A percentile compares a stretch with the other conserved stretches of the same genome.
Evolutionary conservation across 2,329 filamentous ascomycete genomes (phyloP).

Genomic region (Leptographium lundbergii): DNA sequence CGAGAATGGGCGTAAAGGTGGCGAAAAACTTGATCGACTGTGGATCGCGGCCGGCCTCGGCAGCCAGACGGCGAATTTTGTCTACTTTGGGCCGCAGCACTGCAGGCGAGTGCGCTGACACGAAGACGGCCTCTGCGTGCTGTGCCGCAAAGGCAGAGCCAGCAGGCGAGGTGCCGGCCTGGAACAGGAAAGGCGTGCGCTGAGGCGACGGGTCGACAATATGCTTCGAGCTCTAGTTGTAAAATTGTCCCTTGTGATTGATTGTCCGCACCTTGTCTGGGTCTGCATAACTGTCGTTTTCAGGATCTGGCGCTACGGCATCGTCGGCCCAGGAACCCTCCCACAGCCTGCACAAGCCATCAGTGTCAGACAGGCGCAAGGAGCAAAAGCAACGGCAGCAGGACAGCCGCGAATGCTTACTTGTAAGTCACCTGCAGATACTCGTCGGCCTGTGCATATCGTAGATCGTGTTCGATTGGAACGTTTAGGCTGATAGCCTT

Average conservation of each 20-base stretch:
- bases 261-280: slow-evolving; percentile 9
- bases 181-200: slow-evolving; percentile 14
- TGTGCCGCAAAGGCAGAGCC: slow-evolving; percentile 13
- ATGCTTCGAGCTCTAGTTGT: slow-evolving; percentile 1
- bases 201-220: slow-evolving; percentile 9
- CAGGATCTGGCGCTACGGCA: slow-evolving; percentile 3
- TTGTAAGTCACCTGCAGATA: slow-evolving; percentile 13
- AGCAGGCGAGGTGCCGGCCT: slow-evolving; percentile 13
- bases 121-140: slow-evolving; percentile 14
- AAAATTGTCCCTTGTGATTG: slow-evolving; percentile 5
- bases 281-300: slow-evolving; percentile 3
- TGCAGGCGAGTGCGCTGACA: slow-evolving; percentile 8
- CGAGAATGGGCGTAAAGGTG: slow-evolving; percentile 11
- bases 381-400: too few relatives aligned
- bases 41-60: slow-evolving; percentile 10
- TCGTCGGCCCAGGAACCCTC: slow-evolving; percentile 11
- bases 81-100: slow-evolving; percentile 5
- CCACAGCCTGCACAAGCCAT: slow-evolving; percentile 1
- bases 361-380: not conserved
- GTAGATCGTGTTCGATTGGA: slow-evolving; percentile 11
- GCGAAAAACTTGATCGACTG: slow-evolving; percentile 11
- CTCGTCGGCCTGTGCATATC: slow-evolving; percentile 14
- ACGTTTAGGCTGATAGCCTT: slow-evolving; percentile 10
- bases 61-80: slow-evolving; percentile 7
- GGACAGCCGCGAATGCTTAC: not conserved